A percentile compares a stretch with the other conserved stretches of the same genome.
phyloP scores from a whole-genome alignment of 495 filamentous ascomycete genomes.

The Zalerion maritima region DNA sequence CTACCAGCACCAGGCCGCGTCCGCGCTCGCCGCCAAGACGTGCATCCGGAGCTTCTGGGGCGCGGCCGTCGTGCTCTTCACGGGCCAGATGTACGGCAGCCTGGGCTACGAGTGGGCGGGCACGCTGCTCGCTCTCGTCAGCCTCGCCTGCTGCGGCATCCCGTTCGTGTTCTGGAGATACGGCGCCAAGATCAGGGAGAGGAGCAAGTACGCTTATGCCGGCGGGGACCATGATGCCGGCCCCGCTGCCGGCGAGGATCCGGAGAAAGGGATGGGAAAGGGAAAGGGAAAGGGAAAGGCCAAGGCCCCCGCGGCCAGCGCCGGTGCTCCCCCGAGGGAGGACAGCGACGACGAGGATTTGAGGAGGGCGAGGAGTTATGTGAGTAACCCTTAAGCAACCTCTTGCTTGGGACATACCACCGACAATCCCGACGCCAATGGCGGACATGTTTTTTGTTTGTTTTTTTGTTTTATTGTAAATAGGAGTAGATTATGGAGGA shows the following conservation, averaged over 20 bases:
- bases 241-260: conserved; percentile 9
- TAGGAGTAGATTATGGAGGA: too few species aligned
- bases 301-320: conserved; percentile 7
- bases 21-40: conserved; percentile 72
- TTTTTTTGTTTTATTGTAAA: too few species aligned
- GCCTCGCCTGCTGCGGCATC: conserved; percentile 57
- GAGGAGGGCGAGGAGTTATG: conserved; percentile 25
- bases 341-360: conserved; percentile 20
- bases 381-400: conserved; percentile 24
- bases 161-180: conserved; percentile 65
- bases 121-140: conserved; percentile 53
- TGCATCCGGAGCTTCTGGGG: conserved; percentile 70
- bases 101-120: conserved; percentile 66
- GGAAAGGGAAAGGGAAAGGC: too few species aligned
- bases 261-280: too few species aligned
- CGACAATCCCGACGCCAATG: too few species aligned
- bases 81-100: conserved; percentile 61
- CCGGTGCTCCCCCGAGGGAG: conserved; percentile 4
- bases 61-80: conserved; percentile 60
- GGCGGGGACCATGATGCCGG: conserved; percentile 21
- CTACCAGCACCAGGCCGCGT: conserved; percentile 75
- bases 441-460: too few species aligned
- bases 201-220: conserved; percentile 51
- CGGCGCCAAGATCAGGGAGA: conserved; percentile 49
- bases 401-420: too few species aligned